Conservation (phyloP, 768 basidiomycete species). For the Sarcodon aspratus region DNA sequence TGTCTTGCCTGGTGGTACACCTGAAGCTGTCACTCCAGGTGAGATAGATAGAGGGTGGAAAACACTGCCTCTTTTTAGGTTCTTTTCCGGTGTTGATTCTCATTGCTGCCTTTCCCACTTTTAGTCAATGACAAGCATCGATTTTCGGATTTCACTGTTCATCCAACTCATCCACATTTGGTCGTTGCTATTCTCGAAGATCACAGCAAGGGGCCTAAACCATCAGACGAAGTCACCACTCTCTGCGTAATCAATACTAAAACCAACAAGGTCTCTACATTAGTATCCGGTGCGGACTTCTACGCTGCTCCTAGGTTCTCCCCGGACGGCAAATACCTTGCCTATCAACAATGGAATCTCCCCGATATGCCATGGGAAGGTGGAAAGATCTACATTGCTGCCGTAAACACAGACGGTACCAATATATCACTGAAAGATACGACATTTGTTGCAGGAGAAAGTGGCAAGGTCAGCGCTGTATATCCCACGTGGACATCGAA, state of each 20-base stretch:
- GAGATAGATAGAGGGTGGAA: no score
- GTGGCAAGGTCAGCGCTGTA: slow-evolving; percentile 35
- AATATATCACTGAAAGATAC: slow-evolving; percentile 23
- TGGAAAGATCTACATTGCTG: slow-evolving; percentile 38
- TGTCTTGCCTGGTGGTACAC: slow-evolving; percentile 18
- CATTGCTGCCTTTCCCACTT: neutral
- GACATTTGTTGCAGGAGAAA: slow-evolving; percentile 40
- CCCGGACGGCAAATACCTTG: slow-evolving; percentile 44
- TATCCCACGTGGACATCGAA: slow-evolving; percentile 53
- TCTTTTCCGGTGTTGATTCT: slow-evolving; percentile 1
- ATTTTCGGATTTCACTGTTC: slow-evolving; percentile 52
- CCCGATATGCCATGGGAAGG: slow-evolving; percentile 71
- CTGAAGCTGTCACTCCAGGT: slow-evolving; percentile 55
- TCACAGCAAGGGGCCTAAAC: slow-evolving; percentile 44
- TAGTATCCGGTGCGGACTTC: slow-evolving; percentile 58
- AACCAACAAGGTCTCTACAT: slow-evolving; percentile 28
- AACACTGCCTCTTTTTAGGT: no score
- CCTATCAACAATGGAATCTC: slow-evolving; percentile 60
- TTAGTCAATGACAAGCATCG: slow-evolving; percentile 40
- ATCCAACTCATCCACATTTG: slow-evolving; percentile 40
- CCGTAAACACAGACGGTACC: slow-evolving; percentile 9
- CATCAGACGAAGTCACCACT: slow-evolving; percentile 40
- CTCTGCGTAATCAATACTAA: slow-evolving; percentile 45
- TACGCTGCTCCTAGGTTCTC: slow-evolving; percentile 53
- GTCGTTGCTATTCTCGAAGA: slow-evolving; percentile 61